A percentile compares a stretch with the other conserved stretches of the same genome.
phyloP scores from a whole-genome alignment of 768 basidiomycete species.

The Tricholomella constricta region DNA sequence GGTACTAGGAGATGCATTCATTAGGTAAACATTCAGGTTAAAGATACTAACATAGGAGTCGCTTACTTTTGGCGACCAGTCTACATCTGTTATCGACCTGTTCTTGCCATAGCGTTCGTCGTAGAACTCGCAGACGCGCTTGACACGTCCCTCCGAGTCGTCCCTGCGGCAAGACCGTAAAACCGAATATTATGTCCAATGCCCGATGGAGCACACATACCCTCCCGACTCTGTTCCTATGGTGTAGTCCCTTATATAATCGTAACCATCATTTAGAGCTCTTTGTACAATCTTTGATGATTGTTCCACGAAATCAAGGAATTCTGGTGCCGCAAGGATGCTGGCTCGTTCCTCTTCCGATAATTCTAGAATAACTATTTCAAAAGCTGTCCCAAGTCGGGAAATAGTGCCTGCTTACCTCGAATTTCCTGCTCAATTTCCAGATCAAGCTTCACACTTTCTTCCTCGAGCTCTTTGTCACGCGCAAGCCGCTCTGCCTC shows the following conservation, averaged over 20 bases:
- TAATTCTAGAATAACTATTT: slow-evolving; percentile 54
- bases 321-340: slow-evolving; percentile 87
- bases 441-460: slow-evolving; percentile 79
- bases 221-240: slow-evolving; percentile 81
- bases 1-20: slow-evolving; percentile 59
- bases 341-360: slow-evolving; percentile 82
- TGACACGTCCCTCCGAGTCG: slow-evolving; percentile 89
- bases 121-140: slow-evolving; percentile 91
- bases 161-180: slow-evolving; percentile 50
- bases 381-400: not conserved
- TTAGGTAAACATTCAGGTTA: not conserved
- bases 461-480: slow-evolving; percentile 81
- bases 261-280: slow-evolving; percentile 93
- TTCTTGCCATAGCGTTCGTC: slow-evolving; percentile 93
- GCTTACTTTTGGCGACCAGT: slow-evolving; percentile 95
- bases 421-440: slow-evolving; percentile 87
- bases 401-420: slow-evolving; percentile 43
- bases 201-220: slow-evolving; percentile 46
- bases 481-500: slow-evolving; percentile 69
- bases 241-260: slow-evolving; percentile 97
- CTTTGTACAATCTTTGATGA: slow-evolving; percentile 95
- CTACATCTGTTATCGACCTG: slow-evolving; percentile 92
- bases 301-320: slow-evolving; percentile 90
- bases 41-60: not conserved
- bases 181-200: not conserved